These are phyloP conservation scores for Trichoderma koningii DNA, from an alignment of 2,329 filamentous ascomycete genomes.

Conservation along the genomic window DNA sequence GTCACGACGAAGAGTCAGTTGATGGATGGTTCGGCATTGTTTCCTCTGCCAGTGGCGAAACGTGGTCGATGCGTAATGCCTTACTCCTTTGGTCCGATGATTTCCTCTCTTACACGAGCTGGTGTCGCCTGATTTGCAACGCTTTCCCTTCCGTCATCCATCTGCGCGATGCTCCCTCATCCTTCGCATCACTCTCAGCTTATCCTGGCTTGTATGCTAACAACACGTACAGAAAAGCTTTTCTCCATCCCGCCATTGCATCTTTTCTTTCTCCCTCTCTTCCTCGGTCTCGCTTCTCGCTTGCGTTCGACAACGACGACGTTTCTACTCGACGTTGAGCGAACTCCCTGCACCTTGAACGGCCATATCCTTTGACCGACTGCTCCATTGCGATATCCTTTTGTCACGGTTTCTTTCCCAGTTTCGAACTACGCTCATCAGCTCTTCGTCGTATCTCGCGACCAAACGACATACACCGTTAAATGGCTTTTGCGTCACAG, in stretches of 20 bases:
- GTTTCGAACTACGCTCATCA: conserved; percentile 11
- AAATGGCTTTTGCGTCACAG: conserved; percentile 40
- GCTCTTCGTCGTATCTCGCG: conserved; percentile 29
- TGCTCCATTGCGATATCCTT: conserved; percentile 28
- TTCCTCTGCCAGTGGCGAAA: conserved; percentile 1
- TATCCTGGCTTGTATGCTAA: neutral
- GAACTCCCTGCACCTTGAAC: conserved; percentile 22
- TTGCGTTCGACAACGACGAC: conserved; percentile 13
- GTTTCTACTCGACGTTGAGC: conserved; percentile 16
- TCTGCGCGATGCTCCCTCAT: neutral
- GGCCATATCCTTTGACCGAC: conserved; percentile 22
- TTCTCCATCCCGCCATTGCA: conserved; percentile 8
- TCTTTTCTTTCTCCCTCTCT: conserved; percentile 13
- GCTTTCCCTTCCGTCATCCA: neutral
- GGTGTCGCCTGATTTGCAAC: neutral
- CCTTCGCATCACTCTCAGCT: no score
- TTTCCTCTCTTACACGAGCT: neutral
- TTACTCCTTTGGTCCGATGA: neutral
- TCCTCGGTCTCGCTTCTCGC: conserved; percentile 10
- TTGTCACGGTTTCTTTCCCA: conserved; percentile 8
- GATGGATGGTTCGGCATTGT: neutral
- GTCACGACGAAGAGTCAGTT: neutral
- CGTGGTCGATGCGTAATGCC: neutral
- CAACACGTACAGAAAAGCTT: conserved; percentile 4
- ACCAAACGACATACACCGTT: conserved; percentile 33